phyloP scores from a whole-genome alignment of 371 early-diverging fungal species.

The Mortierella sp. region DNA sequence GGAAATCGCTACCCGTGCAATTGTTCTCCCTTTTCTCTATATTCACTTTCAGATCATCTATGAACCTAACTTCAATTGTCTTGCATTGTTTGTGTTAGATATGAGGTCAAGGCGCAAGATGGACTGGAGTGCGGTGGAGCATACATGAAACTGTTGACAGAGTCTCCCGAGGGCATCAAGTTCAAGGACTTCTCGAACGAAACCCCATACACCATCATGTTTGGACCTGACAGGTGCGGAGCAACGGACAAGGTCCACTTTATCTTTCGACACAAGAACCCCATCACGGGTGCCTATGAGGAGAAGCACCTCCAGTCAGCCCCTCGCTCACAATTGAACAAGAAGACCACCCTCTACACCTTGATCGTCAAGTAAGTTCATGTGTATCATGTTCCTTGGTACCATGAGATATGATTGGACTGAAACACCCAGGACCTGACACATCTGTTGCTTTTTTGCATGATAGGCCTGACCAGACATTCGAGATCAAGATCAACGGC shows the following conservation, averaged over 20 bases:
- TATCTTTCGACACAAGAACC: constrained; percentile 94
- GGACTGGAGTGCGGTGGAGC: constrained; percentile 97
- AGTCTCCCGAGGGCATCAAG: constrained; percentile 61
- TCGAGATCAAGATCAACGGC: constrained; percentile 87
- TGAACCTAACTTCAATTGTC: background rate
- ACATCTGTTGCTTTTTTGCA: background rate
- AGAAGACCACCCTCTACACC: constrained; percentile 90
- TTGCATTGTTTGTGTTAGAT: constrained; percentile 14
- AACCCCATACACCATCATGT: constrained; percentile 86
- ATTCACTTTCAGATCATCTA: background rate
- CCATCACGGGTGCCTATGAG: constrained; percentile 82
- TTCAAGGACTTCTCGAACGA: constrained; percentile 64
- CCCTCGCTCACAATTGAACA: constrained; percentile 76
- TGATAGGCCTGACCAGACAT: constrained; percentile 85
- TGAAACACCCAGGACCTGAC: background rate
- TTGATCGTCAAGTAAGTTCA: constrained; percentile 77
- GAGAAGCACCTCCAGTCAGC: constrained; percentile 69
- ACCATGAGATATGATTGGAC: background rate
- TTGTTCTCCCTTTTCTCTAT: background rate
- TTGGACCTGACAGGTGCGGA: constrained; percentile 97
- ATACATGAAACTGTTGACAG: constrained; percentile 88
- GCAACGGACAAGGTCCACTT: constrained; percentile 95
- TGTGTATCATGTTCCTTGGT: background rate
- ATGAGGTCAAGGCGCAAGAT: constrained; percentile 96
- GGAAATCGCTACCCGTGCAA: background rate